Evolutionary conservation across 1,284 basidiomycete species (phyloP).

Genomic region (Moniliella sp.): DNA sequence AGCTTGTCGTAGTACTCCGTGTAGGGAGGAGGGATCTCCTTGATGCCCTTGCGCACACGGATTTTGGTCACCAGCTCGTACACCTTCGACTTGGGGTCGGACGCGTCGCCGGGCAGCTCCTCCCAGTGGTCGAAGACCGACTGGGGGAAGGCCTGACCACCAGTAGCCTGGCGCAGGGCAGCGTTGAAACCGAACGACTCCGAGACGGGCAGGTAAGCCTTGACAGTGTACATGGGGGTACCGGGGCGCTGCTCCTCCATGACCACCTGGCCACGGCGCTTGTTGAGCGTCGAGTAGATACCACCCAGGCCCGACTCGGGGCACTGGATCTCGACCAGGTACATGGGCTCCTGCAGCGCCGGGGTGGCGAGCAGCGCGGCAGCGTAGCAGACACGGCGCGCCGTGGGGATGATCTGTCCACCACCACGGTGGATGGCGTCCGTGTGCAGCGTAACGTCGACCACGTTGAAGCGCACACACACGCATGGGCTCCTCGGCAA

Average conservation of each 20-base stretch:
- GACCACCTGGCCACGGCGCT: constrained; percentile 87
- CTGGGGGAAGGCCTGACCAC: constrained; percentile 87
- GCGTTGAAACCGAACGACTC: constrained; percentile 98
- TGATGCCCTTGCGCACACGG: constrained; percentile 71
- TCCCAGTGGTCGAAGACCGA: constrained; percentile 96
- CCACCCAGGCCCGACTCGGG: constrained; percentile 94
- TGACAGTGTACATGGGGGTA: constrained; percentile 85
- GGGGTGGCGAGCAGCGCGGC: constrained; percentile 62
- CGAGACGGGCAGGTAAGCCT: constrained; percentile 88
- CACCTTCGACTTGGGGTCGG: constrained; percentile 71
- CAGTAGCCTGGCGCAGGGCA: constrained; percentile 81
- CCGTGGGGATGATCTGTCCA: constrained; percentile 93
- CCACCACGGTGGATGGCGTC: constrained; percentile 94
- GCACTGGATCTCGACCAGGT: constrained; percentile 91
- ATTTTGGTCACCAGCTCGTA: constrained; percentile 63
- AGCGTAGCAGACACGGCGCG: constrained; percentile 92
- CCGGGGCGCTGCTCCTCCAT: constrained; percentile 92
- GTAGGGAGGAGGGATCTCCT: constrained; percentile 8
- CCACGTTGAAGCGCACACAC: constrained; percentile 85
- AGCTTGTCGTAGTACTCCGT: constrained; percentile 18
- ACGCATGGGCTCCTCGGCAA: constrained; percentile 95
- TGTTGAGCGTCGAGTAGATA: constrained; percentile 86
- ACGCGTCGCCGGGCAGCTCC: constrained; percentile 90
- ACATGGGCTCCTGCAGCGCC: constrained; percentile 64
- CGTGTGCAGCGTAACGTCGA: constrained; percentile 70